These are phyloP conservation scores for Phytopythium chamaehyphon DNA, from an alignment of 352 stramenopile genomes.

Conservation along the genomic window DNA sequence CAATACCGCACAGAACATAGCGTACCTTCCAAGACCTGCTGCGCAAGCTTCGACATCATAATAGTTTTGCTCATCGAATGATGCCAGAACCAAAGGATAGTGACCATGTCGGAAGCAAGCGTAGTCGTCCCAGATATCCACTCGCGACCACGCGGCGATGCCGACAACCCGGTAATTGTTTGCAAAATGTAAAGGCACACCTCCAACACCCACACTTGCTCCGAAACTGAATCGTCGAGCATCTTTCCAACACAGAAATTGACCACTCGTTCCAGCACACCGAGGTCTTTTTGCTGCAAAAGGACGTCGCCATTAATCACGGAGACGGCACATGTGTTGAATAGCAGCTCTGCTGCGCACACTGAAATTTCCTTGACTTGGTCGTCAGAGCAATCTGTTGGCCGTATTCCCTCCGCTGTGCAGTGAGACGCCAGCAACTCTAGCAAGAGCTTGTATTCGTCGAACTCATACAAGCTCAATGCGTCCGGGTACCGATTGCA, in stretches of 20 bases:
- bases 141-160: slow-evolving; percentile 41
- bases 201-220: slow-evolving; percentile 32
- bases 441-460: slow-evolving; percentile 62
- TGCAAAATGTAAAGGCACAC: slow-evolving; percentile 65
- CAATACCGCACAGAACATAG: not conserved
- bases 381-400: slow-evolving; percentile 33
- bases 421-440: slow-evolving; percentile 55
- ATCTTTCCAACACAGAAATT: slow-evolving; percentile 67
- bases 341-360: slow-evolving; percentile 59
- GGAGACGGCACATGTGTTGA: slow-evolving; percentile 63
- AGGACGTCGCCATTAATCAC: slow-evolving; percentile 49
- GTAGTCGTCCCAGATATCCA: slow-evolving; percentile 64
- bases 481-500: slow-evolving; percentile 55
- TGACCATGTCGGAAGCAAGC: slow-evolving; percentile 65
- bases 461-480: slow-evolving; percentile 60
- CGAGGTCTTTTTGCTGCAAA: slow-evolving; percentile 39
- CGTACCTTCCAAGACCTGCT: slow-evolving; percentile 77
- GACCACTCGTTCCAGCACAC: slow-evolving; percentile 57
- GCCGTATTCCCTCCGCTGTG: slow-evolving; percentile 34
- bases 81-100: slow-evolving; percentile 75
- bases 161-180: slow-evolving; percentile 63
- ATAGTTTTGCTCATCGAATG: slow-evolving; percentile 36
- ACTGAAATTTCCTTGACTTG: slow-evolving; percentile 60
- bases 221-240: slow-evolving; percentile 23
- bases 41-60: slow-evolving; percentile 55